Evolutionary conservation across 2,329 filamentous ascomycete genomes (phyloP), one percentile per base, ranked within the genome.

Genomic region (Teratosphaeriaceae sp.): DNA sequence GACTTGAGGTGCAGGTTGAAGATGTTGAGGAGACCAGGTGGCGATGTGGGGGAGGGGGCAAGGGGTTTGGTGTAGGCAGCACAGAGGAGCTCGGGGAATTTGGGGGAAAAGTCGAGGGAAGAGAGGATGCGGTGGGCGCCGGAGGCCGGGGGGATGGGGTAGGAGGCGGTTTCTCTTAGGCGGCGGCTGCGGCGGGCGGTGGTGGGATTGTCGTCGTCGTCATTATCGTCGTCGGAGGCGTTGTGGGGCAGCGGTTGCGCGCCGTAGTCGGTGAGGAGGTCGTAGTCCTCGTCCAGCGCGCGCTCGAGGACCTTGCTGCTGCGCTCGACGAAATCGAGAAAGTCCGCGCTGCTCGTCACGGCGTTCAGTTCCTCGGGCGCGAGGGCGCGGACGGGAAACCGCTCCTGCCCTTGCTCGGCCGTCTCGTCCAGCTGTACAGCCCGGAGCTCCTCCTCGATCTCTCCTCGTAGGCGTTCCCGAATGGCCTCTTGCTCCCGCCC

Each of bases 101-200:
- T 95, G 42, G 88, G 85, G 34, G 90, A 97, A 67, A 96, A 98
- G 68, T 90, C 86, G 55, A 98, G 81, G 57, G 88, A 85, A 62
- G 87, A 96, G 61, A 98, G 84, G 85, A 96, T 96, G 70, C 96
- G 95, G 72, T 94, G 94, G 60, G 88, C 94, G 85, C 90, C 96
- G 62, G 88, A 79, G 48, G 94, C 85, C 59, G 96, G 89, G n/a
- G 49, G 41, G 26, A 62, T 44, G 67, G 86, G 95, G 65, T 97
- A 96, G 58, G 96, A 90, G 26, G 85, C 82, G 38, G 95, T 74
- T 65, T 98, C 89, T 63, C 86, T 90, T 56, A 94, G 79, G 51
- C 84, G 78, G 53, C 85, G 74, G 30, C 84, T 80, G 39, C 82
- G 84, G 50, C 84, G 83, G 3, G 82, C 84, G 2, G 77, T 79